Evolutionary conservation across 805 yeast genomes (phyloP).

Genomic region (Komagataella pastoris): DNA sequence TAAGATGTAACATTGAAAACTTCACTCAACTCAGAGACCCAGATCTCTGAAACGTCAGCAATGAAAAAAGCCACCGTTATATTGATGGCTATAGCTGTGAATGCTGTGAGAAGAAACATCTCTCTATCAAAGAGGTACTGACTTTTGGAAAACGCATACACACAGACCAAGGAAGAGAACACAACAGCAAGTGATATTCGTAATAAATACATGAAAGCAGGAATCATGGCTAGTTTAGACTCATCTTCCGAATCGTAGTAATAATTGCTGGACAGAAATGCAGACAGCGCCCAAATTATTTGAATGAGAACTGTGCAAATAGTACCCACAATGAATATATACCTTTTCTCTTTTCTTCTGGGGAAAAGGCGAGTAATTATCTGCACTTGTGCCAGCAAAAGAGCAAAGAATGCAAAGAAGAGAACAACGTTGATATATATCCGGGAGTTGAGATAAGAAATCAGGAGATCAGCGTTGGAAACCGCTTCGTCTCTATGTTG

Average conservation of each 20-base stretch:
- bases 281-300: constrained; percentile 57
- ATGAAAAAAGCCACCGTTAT: constrained; percentile 59
- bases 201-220: constrained; percentile 63
- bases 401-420: constrained; percentile 38
- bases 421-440: constrained; percentile 39
- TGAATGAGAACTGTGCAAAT: constrained; percentile 41
- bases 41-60: constrained; percentile 62
- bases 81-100: constrained; percentile 42
- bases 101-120: constrained; percentile 40
- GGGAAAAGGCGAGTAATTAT: constrained; percentile 55
- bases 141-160: constrained; percentile 38
- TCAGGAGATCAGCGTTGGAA: constrained; percentile 29
- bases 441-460: constrained; percentile 25
- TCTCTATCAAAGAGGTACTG: constrained; percentile 33
- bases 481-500: constrained; percentile 33
- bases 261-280: constrained; percentile 18
- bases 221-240: constrained; percentile 40
- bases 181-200: constrained; percentile 60
- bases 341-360: constrained; percentile 54
- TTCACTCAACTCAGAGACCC: constrained; percentile 66
- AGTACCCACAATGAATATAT: constrained; percentile 46
- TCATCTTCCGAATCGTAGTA: constrained; percentile 15
- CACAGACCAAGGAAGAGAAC: constrained; percentile 50
- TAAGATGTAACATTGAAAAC: constrained; percentile 62
- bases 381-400: constrained; percentile 60